A percentile compares a stretch with the other conserved stretches of the same genome.
Evolutionary conservation across 2,329 filamentous ascomycete genomes (phyloP).

Genomic region (Colletotrichum kahawae): DNA sequence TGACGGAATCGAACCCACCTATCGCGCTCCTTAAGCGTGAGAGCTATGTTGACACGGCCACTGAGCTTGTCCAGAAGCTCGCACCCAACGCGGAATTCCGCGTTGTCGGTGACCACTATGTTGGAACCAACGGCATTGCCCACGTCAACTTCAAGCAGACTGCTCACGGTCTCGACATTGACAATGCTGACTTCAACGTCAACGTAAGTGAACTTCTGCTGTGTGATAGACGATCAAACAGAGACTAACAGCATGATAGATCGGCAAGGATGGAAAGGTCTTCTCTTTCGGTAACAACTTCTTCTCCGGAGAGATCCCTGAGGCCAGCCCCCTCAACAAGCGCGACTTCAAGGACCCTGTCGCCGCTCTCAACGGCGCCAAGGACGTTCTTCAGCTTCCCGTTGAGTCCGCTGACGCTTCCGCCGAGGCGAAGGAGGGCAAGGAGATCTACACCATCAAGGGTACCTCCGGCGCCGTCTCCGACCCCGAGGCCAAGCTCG

Average conservation of each 20-base stretch:
- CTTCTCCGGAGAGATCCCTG: constrained; percentile 47
- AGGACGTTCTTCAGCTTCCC: constrained; percentile 36
- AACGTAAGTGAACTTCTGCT: constrained; percentile 45
- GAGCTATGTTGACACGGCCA: constrained; percentile 43
- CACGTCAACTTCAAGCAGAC: constrained; percentile 63
- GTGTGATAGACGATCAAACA: neutral
- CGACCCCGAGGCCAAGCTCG: constrained; percentile 54
- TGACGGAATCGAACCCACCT: constrained; percentile 26
- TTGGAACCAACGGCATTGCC: constrained; percentile 53
- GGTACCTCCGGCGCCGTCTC: constrained; percentile 48
- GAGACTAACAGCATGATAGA: constrained; percentile 30
- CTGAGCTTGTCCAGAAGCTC: constrained; percentile 38
- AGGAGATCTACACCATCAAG: constrained; percentile 41
- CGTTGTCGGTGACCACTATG: constrained; percentile 50
- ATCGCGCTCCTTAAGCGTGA: constrained; percentile 34
- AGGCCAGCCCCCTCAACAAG: constrained; percentile 40
- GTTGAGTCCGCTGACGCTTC: constrained; percentile 31
- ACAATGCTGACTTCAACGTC: constrained; percentile 60
- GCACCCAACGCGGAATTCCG: constrained; percentile 44
- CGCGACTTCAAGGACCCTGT: constrained; percentile 47
- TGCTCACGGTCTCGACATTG: constrained; percentile 55
- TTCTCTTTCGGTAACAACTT: constrained; percentile 58
- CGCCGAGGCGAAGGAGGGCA: constrained; percentile 28
- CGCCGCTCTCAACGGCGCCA: constrained; percentile 46
- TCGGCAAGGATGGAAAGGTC: constrained; percentile 51